Base-by-base conservation (phyloP, 345 rosid species). In the Boechera divaricarpa region DNA sequence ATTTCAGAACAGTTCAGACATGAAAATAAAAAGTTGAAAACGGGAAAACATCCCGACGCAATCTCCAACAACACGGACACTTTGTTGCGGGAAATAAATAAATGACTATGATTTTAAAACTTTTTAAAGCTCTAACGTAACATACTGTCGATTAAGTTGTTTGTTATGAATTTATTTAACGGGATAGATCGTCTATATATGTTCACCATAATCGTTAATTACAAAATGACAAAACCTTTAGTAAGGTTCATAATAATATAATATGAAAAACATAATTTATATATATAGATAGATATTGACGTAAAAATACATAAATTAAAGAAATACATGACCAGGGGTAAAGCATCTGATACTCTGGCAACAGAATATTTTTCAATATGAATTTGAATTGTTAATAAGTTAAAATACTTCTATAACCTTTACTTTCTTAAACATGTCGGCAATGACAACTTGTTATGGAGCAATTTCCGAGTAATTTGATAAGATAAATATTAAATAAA, bases 401-500 rank as follows among this genome's bases (percentile, higher is more conserved):
- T 59, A 59, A 74, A 69, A 69, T 61, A 69, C 69, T 54, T 69
- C 33, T 60, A 36, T 16, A 67, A 67, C 67, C 16, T 60, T 76
- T 76, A 15, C 35, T 64, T 61, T 48, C 24, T 48, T 28, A 45
- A 51, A 61, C 35, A 16, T 76, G 75, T 76, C 69, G 70, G 64
- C 57, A 32, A 18, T 67, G 73, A 67, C 62, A 75, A 69, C 69
- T 41, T 52, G 69, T 60, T 32, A 69, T 42, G 80, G 80, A 76
- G 4, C 74, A 76, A 76, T 69, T 69, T 76, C 74, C 69, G 39
- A 76, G 69, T 51, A 76, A 61, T 62, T 29, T 21, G 12, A 49
- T 16, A 57, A 6, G 39, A 3, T 1, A 35, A 55, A 32, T 45
- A 42, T 10, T 64, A 1, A 31, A 45, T 56, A 66, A 6, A 45